Evolutionary conservation across 1,284 basidiomycete species (phyloP), one percentile per base, ranked within the genome.

Genomic region (Ustilago curta): DNA sequence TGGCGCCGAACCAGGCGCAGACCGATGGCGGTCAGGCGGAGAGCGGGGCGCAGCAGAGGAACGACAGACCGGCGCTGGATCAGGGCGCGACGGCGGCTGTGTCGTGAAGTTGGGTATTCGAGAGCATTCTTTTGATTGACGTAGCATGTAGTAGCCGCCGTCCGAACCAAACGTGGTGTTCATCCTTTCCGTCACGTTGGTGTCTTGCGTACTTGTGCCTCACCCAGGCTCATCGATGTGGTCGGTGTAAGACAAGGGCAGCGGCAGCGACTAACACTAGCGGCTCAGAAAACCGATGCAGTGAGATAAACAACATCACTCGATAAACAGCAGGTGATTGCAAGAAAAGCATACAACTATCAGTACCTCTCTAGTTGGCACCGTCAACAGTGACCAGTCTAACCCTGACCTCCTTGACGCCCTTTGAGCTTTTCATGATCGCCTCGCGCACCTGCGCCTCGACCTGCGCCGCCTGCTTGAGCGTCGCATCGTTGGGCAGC

Each of bases 351-450:
- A n/a, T n/a, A n/a, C n/a, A n/a, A n/a, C n/a, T n/a, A n/a, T n/a
- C n/a, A n/a, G n/a, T n/a, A 27, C 29, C 27, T 18, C n/a, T 2
- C 37, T 52, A 58, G 27, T 44, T 54, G 5, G 35, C 25, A 3
- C 59, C 62, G 31, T 76, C 73, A 6, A 79, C 59, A 25, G 63
- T 71, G 25, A 77, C 61, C 18, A 79, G 37, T 5, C 70, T 55
- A 8, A 77, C 59, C 23, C 78, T 60, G 12, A 79, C 78, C 49
- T 79, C 78, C 44, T 77, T 79, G 25, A 79, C 76, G 25, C 80
- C 80, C 55, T 65, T 79, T 19, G 65, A 18, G 12, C 58, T 45
- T 1, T 32, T 54, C 23, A 32, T 65, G 51, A 81, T 47, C 7
- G 69, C 66, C 37, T 72, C 51, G 4, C 70, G 49, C 2, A 82